These are phyloP conservation scores for Willaertia magna DNA, from an alignment of 208 protist species.

Conservation along the genomic window DNA sequence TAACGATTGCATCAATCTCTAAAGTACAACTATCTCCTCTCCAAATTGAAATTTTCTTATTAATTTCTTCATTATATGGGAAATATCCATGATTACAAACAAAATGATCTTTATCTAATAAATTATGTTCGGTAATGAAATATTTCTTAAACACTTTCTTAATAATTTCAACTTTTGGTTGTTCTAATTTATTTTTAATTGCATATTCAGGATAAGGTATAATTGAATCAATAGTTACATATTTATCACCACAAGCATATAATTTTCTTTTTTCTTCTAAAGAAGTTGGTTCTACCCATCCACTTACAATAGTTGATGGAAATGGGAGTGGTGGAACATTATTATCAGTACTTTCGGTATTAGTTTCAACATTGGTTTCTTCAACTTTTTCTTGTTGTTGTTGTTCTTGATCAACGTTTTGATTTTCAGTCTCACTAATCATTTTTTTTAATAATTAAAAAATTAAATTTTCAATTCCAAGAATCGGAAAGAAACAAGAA, in stretches of 20 bases:
- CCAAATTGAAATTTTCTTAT: not conserved
- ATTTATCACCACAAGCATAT: not conserved
- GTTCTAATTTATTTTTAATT: not conserved
- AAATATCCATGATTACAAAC: no score
- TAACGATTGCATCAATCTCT: not conserved
- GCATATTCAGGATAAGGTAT: not conserved
- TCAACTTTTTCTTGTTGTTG: no score
- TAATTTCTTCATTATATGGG: not conserved
- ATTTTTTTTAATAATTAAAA: no score
- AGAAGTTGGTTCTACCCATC: not conserved
- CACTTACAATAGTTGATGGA: not conserved
- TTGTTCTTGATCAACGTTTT: no score
- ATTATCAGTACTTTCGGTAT: no score
- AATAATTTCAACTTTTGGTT: not conserved
- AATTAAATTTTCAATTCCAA: no score
- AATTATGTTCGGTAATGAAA: not conserved
- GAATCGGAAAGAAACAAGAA: no score
- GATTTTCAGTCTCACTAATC: no score
- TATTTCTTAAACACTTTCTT: not conserved
- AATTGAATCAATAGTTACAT: not conserved
- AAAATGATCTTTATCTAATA: not conserved
- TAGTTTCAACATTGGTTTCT: no score
- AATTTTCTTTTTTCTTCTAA: not conserved
- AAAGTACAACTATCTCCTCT: not conserved
- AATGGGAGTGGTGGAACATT: not conserved